phyloP scores from a whole-genome alignment of 768 basidiomycete species.

The Pulveroboletus sp. region DNA sequence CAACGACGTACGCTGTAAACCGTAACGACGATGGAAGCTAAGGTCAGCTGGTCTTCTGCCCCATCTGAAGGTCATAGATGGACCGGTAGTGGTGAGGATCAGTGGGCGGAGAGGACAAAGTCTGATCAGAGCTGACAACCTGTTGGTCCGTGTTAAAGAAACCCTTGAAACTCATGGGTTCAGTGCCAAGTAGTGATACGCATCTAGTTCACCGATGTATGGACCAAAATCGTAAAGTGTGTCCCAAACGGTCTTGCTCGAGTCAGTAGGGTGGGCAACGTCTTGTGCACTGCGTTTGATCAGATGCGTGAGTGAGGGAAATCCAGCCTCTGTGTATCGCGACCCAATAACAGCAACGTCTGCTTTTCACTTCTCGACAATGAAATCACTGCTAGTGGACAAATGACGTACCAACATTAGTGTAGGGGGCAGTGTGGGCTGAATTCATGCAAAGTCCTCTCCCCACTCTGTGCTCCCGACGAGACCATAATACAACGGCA shows the following conservation, averaged over 20 bases:
- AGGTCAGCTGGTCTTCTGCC: conserved; percentile 70
- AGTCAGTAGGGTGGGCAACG: too few species aligned
- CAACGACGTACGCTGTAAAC: background rate
- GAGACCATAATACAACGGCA: conserved; percentile 49
- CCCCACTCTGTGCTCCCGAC: conserved; percentile 90
- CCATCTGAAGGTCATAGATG: conserved; percentile 65
- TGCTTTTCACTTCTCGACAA: conserved; percentile 16
- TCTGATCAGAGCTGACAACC: conserved; percentile 33
- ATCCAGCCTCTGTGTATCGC: conserved; percentile 55
- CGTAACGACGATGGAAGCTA: conserved; percentile 63
- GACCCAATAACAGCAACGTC: conserved; percentile 54
- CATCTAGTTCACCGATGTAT: conserved; percentile 39
- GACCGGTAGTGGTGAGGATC: conserved; percentile 73
- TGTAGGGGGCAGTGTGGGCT: conserved; percentile 77
- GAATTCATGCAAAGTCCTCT: conserved; percentile 87
- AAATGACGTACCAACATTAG: conserved; percentile 60
- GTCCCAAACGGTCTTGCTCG: conserved; percentile 53
- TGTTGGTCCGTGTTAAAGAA: conserved; percentile 6
- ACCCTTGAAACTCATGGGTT: background rate
- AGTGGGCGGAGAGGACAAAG: conserved; percentile 29
- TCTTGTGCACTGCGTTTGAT: too few species aligned
- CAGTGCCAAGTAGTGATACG: conserved; percentile 52
- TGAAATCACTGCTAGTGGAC: background rate
- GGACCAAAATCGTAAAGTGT: conserved; percentile 52
- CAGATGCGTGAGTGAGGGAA: conserved; percentile 61